Evolutionary conservation across 495 filamentous ascomycete species (phyloP).

Genomic region (Staphylotrichum tortipilum): DNA sequence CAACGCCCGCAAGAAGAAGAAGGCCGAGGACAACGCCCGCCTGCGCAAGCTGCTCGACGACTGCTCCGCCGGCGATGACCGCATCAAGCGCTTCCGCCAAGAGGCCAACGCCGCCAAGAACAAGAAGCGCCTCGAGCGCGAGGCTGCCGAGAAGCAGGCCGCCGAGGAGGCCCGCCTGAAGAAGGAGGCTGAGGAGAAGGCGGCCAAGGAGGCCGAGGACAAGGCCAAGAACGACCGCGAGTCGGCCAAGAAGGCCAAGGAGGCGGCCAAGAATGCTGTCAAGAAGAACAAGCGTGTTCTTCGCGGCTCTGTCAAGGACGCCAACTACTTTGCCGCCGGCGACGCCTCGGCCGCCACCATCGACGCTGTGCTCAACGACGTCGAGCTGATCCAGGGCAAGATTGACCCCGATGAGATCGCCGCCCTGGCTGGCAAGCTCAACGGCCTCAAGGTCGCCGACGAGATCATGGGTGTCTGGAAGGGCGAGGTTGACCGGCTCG

Average conservation of each 20-base stretch:
- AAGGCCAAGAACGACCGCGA: constrained; percentile 83
- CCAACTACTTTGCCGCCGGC: constrained; percentile 74
- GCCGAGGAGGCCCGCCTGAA: constrained; percentile 67
- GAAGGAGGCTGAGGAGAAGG: constrained; percentile 77
- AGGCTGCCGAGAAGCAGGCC: constrained; percentile 79
- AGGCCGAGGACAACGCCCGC: constrained; percentile 91
- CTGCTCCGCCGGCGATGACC: constrained; percentile 69
- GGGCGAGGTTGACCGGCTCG: constrained; percentile 63
- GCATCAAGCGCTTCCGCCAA: constrained; percentile 94
- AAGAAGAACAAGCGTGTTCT: constrained; percentile 99
- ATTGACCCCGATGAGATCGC: constrained; percentile 84
- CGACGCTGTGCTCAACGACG: constrained; percentile 73
- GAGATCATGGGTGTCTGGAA: constrained; percentile 58
- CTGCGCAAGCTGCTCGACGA: constrained; percentile 85
- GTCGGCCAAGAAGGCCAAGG: constrained; percentile 93
- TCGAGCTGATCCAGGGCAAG: constrained; percentile 82
- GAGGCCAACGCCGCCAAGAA: constrained; percentile 86
- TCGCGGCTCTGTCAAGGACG: constrained; percentile 85
- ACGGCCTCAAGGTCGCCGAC: constrained; percentile 59
- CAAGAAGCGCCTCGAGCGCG: constrained; percentile 81
- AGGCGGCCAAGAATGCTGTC: constrained; percentile 92
- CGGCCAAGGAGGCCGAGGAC: constrained; percentile 94
- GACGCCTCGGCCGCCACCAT: constrained; percentile 64
- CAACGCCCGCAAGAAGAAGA: constrained; percentile 96
- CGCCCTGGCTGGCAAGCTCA: constrained; percentile 65